A percentile compares a stretch with the other conserved stretches of the same genome.
Conservation (phyloP, 805 yeast genomes). For the Ogataea zsoltii region DNA sequence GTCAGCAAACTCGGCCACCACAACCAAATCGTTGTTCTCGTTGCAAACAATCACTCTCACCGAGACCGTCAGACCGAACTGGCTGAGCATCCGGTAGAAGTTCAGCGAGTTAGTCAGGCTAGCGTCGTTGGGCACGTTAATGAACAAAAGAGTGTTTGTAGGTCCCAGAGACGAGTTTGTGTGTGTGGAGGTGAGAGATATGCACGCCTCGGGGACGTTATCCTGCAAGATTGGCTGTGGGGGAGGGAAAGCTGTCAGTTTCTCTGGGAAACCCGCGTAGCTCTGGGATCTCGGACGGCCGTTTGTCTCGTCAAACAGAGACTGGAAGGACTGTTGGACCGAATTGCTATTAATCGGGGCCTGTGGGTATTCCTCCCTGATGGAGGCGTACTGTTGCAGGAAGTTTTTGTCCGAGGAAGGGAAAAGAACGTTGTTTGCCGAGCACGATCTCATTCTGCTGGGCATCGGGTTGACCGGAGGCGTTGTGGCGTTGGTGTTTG, state of each 20-base stretch:
- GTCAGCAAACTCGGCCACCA: conserved; percentile 70
- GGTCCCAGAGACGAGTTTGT: conserved; percentile 74
- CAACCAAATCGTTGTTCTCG: conserved; percentile 38
- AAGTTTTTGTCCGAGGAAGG: conserved; percentile 32
- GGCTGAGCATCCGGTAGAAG: conserved; percentile 49
- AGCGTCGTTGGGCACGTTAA: conserved; percentile 65
- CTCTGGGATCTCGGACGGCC: conserved; percentile 46
- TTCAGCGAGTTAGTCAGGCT: conserved; percentile 52
- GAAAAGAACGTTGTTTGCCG: conserved; percentile 39
- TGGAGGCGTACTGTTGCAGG: conserved; percentile 26
- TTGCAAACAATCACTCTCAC: conserved; percentile 56
- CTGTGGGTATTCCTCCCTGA: conserved; percentile 23
- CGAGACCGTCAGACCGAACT: conserved; percentile 61
- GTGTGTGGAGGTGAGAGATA: conserved; percentile 68
- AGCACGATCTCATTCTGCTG: conserved; percentile 50
- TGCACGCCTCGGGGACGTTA: conserved; percentile 57
- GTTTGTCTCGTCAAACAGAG: conserved; percentile 12
- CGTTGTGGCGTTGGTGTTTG: conserved; percentile 12
- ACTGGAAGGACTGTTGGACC: conserved; percentile 14
- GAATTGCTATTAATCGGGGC: neutral
- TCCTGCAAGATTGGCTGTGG: conserved; percentile 43
- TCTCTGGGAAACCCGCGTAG: conserved; percentile 24
- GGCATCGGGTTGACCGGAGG: conserved; percentile 14
- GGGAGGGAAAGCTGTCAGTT: too few relatives aligned
- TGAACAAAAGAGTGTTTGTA: conserved; percentile 72